Evolutionary conservation across 305 asterid species (phyloP).

Genomic region (Andrographis paniculata): DNA sequence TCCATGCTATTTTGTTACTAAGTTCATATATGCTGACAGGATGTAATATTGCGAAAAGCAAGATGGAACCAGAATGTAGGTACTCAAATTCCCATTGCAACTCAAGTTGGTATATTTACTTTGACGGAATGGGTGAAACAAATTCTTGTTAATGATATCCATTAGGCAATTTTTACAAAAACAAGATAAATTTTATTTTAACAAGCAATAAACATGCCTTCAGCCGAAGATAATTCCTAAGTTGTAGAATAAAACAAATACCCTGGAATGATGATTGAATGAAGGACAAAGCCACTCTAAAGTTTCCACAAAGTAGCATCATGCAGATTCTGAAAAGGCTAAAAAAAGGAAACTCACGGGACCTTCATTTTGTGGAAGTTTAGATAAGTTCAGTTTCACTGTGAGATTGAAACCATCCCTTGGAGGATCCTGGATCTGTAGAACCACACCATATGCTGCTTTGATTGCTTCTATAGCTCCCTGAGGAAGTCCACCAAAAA

Average conservation of each 20-base stretch:
- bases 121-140: no score
- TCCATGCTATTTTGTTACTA: no score
- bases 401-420: slow-evolving; percentile 95
- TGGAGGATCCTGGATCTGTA: slow-evolving; percentile 96
- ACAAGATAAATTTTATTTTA: no score
- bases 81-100: background rate
- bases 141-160: no score
- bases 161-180: no score
- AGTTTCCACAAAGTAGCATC: slow-evolving; percentile 22
- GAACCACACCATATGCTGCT: slow-evolving; percentile 67
- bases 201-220: no score
- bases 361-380: slow-evolving; percentile 96
- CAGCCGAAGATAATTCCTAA: no score
- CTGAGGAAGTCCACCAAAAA: slow-evolving; percentile 76
- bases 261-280: no score
- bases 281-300: slow-evolving; percentile 5
- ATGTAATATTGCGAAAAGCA: background rate
- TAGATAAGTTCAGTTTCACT: slow-evolving; percentile 76
- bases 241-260: no score
- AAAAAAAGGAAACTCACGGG: slow-evolving; percentile 57
- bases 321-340: slow-evolving; percentile 47
- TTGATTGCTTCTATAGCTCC: slow-evolving; percentile 92
- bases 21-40: background rate
- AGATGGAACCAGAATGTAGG: background rate
- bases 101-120: no score